Base-by-base conservation (phyloP, 495 filamentous ascomycete genomes). In the Talaromyces thailandensis region DNA sequence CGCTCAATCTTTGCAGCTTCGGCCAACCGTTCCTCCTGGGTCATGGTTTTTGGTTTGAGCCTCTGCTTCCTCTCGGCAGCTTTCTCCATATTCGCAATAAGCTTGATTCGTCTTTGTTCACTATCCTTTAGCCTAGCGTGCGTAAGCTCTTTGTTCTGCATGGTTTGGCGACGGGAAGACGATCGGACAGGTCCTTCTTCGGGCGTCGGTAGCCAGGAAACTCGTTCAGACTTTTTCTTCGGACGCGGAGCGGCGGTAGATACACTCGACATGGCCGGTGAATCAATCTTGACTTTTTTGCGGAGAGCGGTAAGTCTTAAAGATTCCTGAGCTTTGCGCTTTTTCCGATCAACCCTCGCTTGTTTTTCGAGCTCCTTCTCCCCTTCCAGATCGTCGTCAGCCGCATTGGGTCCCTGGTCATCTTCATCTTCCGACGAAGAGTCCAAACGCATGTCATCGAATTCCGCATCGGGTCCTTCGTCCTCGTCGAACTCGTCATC, bases 151-250 rank as follows among this genome's bases (percentile, higher is more conserved):
- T 95, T 91, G 69, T 92, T 96, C 62, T 86, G 81, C 73, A 90
- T 86, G 4, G 94, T 95, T 60, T 92, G 87, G 62, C 83, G 83
- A 64, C 94, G 89, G 18, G 88, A 88, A 0, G 93, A 97, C 25
- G 89, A 85, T 64, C 94, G 86, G 29, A 83, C 88, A 3, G 92
- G 91, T 63, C 86, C 84, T 67, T 96, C 92, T 61, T 89, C 88
- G 8, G 79, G 71, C 1, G 88, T 86, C 6, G 90, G 92, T 29
- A 97, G 80, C 91, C 92, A 96, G 62, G 91, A 96, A 43, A 86
- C 80, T 48, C 92, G 85, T 74, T 97, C 94, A 3, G 90, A 92
- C 75, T 96, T 97, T 79, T 96, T 98, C 79, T 91, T 93, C 3
- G 87, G 88, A 62, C 89, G 83, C 21, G 88, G 79, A 16, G 81